phyloP scores from a whole-genome alignment of 2,329 filamentous ascomycete species.

The Neofusicoccum sp. region DNA sequence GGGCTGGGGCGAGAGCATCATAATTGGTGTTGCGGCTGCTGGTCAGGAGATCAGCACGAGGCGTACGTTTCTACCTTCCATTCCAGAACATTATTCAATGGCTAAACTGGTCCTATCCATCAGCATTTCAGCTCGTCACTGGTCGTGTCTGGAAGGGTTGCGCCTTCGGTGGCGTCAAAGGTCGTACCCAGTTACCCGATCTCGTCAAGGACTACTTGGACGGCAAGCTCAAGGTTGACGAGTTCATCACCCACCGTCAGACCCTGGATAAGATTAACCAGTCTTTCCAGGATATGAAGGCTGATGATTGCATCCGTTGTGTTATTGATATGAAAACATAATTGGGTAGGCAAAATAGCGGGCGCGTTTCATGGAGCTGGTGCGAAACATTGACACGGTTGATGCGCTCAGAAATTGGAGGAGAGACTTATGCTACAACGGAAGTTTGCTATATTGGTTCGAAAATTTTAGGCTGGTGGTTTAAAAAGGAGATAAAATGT shows the following conservation, averaged over 20 bases:
- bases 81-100: background rate
- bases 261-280: constrained; percentile 80
- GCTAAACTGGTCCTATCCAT: constrained; percentile 18
- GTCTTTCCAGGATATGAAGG: constrained; percentile 93
- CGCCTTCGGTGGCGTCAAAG: constrained; percentile 98
- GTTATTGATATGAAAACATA: constrained; percentile 83
- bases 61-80: constrained; percentile 63
- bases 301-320: constrained; percentile 93
- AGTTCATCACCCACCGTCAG: constrained; percentile 98
- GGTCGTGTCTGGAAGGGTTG: constrained; percentile 98
- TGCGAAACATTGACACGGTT: too few species aligned
- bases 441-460: too few species aligned
- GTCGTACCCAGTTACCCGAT: constrained; percentile 84
- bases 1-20: constrained; percentile 97
- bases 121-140: constrained; percentile 97
- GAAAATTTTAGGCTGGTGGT: too few species aligned
- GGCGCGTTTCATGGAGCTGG: too few species aligned
- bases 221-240: constrained; percentile 93
- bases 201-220: constrained; percentile 88
- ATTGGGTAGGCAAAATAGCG: too few species aligned
- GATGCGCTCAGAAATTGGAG: too few species aligned
- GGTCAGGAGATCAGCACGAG: constrained; percentile 94
- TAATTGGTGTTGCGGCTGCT: constrained; percentile 95
- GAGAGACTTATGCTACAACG: too few species aligned
- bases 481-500: too few species aligned